phyloP scores from a whole-genome alignment of 148 eudicot species.

The Vaccinium darrowii region DNA sequence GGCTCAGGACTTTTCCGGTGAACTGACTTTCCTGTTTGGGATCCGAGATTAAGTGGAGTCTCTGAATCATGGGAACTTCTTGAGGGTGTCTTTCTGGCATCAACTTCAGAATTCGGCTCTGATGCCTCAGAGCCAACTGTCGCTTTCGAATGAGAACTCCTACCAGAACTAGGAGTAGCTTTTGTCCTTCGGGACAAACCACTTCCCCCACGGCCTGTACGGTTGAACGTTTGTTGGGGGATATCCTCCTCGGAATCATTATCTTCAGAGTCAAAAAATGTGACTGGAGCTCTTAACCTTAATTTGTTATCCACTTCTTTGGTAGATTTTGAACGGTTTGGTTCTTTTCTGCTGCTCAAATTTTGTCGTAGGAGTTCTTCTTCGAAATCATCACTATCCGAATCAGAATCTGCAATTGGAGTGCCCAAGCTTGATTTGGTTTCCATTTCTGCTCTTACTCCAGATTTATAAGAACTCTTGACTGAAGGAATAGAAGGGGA shows the following conservation, averaged over 20 bases:
- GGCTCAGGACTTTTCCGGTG: slow-evolving; percentile 18
- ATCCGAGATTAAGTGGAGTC: slow-evolving; percentile 21
- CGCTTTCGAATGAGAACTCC: slow-evolving; percentile 27
- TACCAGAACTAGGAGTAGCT: slow-evolving; percentile 35
- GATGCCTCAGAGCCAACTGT: slow-evolving; percentile 24
- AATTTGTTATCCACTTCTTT: slow-evolving; percentile 34
- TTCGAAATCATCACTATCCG: slow-evolving; percentile 37
- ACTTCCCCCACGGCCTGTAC: slow-evolving; percentile 30
- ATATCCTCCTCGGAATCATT: slow-evolving; percentile 49
- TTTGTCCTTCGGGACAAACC: slow-evolving; percentile 74
- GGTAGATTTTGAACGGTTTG: slow-evolving; percentile 14
- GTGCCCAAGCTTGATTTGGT: slow-evolving; percentile 20
- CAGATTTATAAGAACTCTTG: slow-evolving; percentile 22
- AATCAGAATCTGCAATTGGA: slow-evolving; percentile 23
- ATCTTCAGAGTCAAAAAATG: slow-evolving; percentile 44
- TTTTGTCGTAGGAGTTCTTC: slow-evolving; percentile 26
- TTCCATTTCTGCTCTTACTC: slow-evolving; percentile 10
- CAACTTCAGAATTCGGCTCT: slow-evolving; percentile 19
- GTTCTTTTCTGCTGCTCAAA: slow-evolving; percentile 17
- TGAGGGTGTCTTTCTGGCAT: slow-evolving; percentile 26
- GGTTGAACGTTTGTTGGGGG: slow-evolving; percentile 26
- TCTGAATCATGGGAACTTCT: slow-evolving; percentile 23
- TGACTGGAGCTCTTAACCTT: slow-evolving; percentile 29
- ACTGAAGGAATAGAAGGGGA: slow-evolving; percentile 23
- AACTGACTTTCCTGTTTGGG: slow-evolving; percentile 25